Evolutionary conservation across 2,329 filamentous ascomycete species (phyloP), one percentile per base, ranked within the genome.

Genomic region (Cladosporium sp.): DNA sequence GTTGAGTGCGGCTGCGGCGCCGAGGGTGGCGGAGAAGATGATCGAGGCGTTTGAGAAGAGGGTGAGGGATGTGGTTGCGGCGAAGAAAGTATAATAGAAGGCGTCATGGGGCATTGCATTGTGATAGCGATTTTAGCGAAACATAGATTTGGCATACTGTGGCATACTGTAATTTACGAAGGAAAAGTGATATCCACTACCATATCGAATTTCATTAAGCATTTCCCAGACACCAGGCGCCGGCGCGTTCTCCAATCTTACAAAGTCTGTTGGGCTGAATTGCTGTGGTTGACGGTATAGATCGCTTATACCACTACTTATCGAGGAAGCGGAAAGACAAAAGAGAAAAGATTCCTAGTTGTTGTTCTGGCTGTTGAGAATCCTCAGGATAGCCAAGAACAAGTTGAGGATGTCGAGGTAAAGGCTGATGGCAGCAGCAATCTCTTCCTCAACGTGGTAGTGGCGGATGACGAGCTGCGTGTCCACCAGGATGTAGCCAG

Each of bases 391-490:
- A 47, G 89, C 86, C 59, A 99, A 78, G 82, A 99, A 99, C 59
- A 99, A 72, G 79, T 99, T 99, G 76, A 97, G 89, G 58, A 97
- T 84, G 69, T 97, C 92, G 44, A 99, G 80, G 69, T 99, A 99
- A 43, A 99, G 79, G 66, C 88, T 93, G 15, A 53, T 43, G 8
- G 89, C 85, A 43, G 92, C 92, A 7, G 91, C 90, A 67, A 97
- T 96, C 77, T 96, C 91, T 79, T 96, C 92, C 73, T 99, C 93
- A 47, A 96, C 89, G 65, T 97, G 92, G 73, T 96, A 93, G 70
- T 96, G 88, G 64, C 91, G 83, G 82, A 99, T 86, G 55, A 99
- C 83, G 61, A 99, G 75, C 77, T 99, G 93, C 0, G 93, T 99
- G 68, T 99, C 93, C 41, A 97, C 89, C 41, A 99, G 79, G 55